phyloP scores from a whole-genome alignment of 2,329 filamentous ascomycete species.

The Fusarium pseudonygamai region DNA sequence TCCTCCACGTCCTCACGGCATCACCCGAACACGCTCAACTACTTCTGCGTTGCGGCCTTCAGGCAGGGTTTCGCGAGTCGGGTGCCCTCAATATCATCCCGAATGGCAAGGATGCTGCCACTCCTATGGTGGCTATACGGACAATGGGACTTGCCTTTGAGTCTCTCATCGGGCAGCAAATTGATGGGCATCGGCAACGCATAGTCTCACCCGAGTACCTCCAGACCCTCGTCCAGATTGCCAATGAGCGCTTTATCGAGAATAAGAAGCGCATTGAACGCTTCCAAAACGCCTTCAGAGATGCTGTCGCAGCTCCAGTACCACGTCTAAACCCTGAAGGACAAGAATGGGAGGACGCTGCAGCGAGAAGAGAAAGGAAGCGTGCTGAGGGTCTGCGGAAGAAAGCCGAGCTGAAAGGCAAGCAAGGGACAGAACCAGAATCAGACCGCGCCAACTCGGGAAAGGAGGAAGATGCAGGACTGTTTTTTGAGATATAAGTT shows the following conservation, averaged over 20 bases:
- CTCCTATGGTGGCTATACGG: slow-evolving; percentile 84
- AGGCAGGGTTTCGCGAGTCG: slow-evolving; percentile 89
- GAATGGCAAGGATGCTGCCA: slow-evolving; percentile 48
- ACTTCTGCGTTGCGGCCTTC: slow-evolving; percentile 78
- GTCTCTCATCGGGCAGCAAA: slow-evolving; percentile 74
- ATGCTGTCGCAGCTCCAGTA: slow-evolving; percentile 42
- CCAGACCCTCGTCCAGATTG: slow-evolving; percentile 70
- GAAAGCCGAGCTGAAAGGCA: slow-evolving; percentile 54
- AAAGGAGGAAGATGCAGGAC: slow-evolving; percentile 30
- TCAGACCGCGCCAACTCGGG: slow-evolving; percentile 24
- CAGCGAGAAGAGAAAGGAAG: slow-evolving; percentile 63
- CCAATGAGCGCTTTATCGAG: slow-evolving; percentile 77
- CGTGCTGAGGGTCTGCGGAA: slow-evolving; percentile 65
- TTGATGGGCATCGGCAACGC: slow-evolving; percentile 50
- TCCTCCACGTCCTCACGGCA: slow-evolving; percentile 85
- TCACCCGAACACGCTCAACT: slow-evolving; percentile 79
- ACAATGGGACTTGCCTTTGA: slow-evolving; percentile 85
- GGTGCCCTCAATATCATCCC: slow-evolving; percentile 76
- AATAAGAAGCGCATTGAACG: slow-evolving; percentile 74
- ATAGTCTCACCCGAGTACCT: slow-evolving; percentile 76
- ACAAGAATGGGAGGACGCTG: slow-evolving; percentile 64
- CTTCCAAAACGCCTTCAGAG: slow-evolving; percentile 64
- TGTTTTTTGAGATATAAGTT: slow-evolving; percentile 37
- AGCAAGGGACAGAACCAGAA: slow-evolving; percentile 15
- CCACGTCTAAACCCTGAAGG: slow-evolving; percentile 47